Conservation (phyloP, 2,329 filamentous ascomycete genomes). For the Aaosphaeria arxii region DNA sequence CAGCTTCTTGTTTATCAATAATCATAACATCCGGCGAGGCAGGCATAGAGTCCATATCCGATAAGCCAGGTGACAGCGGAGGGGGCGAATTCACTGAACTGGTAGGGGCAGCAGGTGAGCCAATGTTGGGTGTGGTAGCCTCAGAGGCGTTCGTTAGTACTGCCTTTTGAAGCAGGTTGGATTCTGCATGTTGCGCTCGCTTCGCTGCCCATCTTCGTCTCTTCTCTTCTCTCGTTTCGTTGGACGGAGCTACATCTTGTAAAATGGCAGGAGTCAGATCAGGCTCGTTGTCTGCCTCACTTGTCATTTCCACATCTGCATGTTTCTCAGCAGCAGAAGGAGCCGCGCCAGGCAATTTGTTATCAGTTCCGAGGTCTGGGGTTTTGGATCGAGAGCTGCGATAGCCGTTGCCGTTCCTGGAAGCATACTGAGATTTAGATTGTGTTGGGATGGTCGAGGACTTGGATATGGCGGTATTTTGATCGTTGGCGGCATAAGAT, state of each 20-base stretch:
- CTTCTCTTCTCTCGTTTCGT: constrained; percentile 33
- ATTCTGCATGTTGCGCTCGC: constrained; percentile 29
- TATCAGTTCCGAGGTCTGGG: no score
- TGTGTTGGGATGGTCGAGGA: no score
- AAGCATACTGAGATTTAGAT: no score
- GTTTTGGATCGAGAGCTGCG: no score
- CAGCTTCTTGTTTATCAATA: constrained; percentile 41
- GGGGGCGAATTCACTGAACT: constrained; percentile 35
- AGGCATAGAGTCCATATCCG: constrained; percentile 36
- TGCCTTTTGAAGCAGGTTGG: constrained; percentile 67
- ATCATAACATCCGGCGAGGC: constrained; percentile 38
- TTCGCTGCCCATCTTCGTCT: constrained; percentile 31
- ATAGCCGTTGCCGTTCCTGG: no score
- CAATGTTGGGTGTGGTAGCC: constrained; percentile 53
- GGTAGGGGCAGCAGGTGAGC: constrained; percentile 30
- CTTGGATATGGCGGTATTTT: no score
- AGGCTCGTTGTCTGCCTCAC: constrained; percentile 10
- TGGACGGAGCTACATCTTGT: constrained; percentile 23
- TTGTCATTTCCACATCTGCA: constrained; percentile 32
- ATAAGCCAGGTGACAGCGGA: constrained; percentile 33
- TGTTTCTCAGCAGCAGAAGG: neutral
- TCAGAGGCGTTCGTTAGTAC: constrained; percentile 60
- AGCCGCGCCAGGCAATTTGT: no score
- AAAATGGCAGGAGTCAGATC: constrained; percentile 4
- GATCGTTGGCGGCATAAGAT: no score